Base-by-base conservation (phyloP, 352 stramenopile genomes). In the Pythium aquatile region DNA sequence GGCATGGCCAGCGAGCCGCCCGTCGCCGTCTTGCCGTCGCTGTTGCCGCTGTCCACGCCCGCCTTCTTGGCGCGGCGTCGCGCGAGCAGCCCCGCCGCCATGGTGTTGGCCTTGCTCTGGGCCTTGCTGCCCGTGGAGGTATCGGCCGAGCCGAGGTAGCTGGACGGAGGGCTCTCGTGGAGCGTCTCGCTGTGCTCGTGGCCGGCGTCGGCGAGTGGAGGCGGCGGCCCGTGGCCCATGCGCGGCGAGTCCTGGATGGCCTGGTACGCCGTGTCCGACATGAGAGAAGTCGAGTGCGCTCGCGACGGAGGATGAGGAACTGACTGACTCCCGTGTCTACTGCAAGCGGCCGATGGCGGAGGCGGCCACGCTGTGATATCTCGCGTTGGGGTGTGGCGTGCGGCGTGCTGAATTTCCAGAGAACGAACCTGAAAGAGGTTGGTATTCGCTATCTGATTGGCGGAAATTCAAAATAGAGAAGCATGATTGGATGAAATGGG, bases 161-260 rank as follows among this genome's bases (percentile, higher is more conserved):
- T 58, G 42, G 57, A 63, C 57, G 58, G 47, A 39, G 65, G 65
- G 40, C 65, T 72, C 59, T 72, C 66, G 33, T 72, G 66, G 37
- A 66, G 60, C 46, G 66, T 72, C n/a, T 68, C 61, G 55, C 66
- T 72, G 35, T 37, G 40, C 26, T 65, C 66, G 24, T 33, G 48
- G 5, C 30, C 20, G 13, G 39, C n/a, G 26, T 13, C 1, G 16
- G 32, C 14, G 14, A 30, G 35, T 28, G 44, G 35, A 16, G 42
- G 58, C 30, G 20, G 20, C 30, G n/a, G 20, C 11, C 48, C 56
- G 49, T 61, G 48, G 42, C 32, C 33, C 29, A n/a, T 32, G 24
- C 63, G 65, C 8, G 65, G 65, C 33, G 65, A 72, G 39, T 40
- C 48, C 44, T 59, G 53, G 59, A 72, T 44, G 59, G 56, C 65